Conservation (phyloP, 176 grass and related monocot species). For the Eleusine indica region DNA sequence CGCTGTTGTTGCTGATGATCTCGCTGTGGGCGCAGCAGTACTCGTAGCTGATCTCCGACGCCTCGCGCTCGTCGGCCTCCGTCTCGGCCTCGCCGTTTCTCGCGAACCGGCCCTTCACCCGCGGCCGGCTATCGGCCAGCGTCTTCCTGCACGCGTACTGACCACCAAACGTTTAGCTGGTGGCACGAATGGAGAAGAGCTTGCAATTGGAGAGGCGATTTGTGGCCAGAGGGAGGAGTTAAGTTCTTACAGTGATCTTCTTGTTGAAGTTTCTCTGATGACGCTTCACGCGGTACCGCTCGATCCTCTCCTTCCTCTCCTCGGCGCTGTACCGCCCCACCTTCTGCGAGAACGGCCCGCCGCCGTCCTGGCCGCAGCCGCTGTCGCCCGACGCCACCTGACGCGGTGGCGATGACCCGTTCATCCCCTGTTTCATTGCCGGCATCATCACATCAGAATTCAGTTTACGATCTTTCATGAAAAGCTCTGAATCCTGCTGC, state of each 20-base stretch:
- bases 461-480: background rate
- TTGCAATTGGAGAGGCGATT: background rate
- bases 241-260: slow-evolving; percentile 75
- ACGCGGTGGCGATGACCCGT: slow-evolving; percentile 37
- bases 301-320: slow-evolving; percentile 75
- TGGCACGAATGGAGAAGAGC: background rate
- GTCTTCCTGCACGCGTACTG: slow-evolving; percentile 98
- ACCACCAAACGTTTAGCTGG: background rate
- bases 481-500: background rate
- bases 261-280: slow-evolving; percentile 85
- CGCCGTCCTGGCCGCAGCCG: slow-evolving; percentile 47
- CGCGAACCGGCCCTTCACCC: slow-evolving; percentile 89
- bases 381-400: slow-evolving; percentile 39
- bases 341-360: slow-evolving; percentile 50
- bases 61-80: slow-evolving; percentile 66
- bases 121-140: slow-evolving; percentile 81
- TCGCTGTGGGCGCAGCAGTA: slow-evolving; percentile 47
- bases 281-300: slow-evolving; percentile 65
- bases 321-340: slow-evolving; percentile 69
- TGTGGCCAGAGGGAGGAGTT: background rate
- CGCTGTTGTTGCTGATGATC: slow-evolving; percentile 26
- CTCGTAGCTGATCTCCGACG: slow-evolving; percentile 48
- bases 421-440: slow-evolving; percentile 64
- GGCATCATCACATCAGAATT: background rate
- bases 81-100: slow-evolving; percentile 72